A percentile compares a stretch with the other conserved stretches of the same genome.
Evolutionary conservation across 2,329 filamentous ascomycete genomes (phyloP).

Genomic region (Trichoderma harzianum): DNA sequence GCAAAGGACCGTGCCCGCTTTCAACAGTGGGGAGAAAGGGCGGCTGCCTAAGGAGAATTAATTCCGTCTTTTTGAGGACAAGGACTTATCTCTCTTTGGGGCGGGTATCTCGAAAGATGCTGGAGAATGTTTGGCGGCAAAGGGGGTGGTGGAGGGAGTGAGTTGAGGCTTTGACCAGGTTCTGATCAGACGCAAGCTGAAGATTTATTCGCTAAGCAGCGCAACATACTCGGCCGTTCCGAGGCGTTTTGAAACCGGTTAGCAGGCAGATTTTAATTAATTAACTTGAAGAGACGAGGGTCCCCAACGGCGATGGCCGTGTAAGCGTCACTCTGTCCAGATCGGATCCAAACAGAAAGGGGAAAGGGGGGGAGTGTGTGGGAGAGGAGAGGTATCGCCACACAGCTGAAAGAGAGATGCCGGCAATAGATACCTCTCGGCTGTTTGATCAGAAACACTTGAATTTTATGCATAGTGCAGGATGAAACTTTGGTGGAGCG

Average conservation of each 20-base stretch:
- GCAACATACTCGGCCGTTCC: background rate
- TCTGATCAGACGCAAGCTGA: background rate
- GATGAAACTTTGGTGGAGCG: constrained; percentile 15
- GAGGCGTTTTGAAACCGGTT: background rate
- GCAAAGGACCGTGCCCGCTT: background rate
- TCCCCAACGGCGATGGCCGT: background rate
- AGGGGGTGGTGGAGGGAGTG: background rate
- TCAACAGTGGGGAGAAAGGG: background rate
- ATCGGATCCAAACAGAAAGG: background rate
- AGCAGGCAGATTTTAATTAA: background rate
- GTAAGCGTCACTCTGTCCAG: background rate
- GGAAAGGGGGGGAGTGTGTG: background rate
- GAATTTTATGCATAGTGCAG: constrained; percentile 14
- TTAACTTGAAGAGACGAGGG: background rate
- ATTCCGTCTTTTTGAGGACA: background rate
- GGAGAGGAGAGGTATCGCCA: background rate
- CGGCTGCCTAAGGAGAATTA: background rate
- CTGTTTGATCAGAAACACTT: background rate
- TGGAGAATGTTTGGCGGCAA: background rate
- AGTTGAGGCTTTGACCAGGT: background rate
- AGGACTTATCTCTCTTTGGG: background rate
- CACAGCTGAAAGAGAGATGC: background rate
- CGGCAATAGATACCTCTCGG: constrained; percentile 14
- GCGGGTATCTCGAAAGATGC: background rate
- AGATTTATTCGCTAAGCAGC: background rate